A percentile compares a stretch with the other conserved stretches of the same genome.
These are phyloP conservation scores for Porphyridium purpureum DNA, from an alignment of 23 red algal species.

Conservation along the genomic window DNA sequence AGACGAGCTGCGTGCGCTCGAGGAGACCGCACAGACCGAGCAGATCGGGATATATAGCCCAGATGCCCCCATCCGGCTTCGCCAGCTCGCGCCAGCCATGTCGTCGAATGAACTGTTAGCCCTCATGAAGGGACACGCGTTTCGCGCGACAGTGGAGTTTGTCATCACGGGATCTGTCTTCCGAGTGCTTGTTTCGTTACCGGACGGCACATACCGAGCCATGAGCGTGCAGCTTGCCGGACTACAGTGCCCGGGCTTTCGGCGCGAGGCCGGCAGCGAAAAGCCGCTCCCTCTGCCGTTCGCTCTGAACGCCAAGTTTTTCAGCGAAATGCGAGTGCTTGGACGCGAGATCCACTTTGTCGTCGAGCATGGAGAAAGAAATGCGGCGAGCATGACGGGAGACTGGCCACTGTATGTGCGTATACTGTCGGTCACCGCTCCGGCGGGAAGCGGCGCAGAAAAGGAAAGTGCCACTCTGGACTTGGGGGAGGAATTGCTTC, in stretches of 20 bases:
- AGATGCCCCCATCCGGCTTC: constrained; percentile 9
- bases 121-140: constrained; percentile 7
- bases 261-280: constrained; percentile 9
- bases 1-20: constrained; percentile 30
- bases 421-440: too few species aligned
- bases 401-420: too few species aligned
- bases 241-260: constrained; percentile 66
- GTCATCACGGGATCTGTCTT: constrained; percentile 45
- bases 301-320: constrained; percentile 59
- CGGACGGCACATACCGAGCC: constrained; percentile 12
- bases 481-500: constrained; percentile 69
- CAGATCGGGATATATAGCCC: constrained; percentile 21
- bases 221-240: constrained; percentile 37
- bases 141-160: constrained; percentile 53
- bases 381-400: too few species aligned
- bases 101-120: constrained; percentile 4
- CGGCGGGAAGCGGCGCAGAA: too few species aligned
- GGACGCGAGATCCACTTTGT: constrained; percentile 37
- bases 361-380: constrained; percentile 37
- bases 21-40: constrained; percentile 37
- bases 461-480: constrained; percentile 24
- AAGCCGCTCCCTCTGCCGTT: constrained; percentile 30
- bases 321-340: constrained; percentile 46
- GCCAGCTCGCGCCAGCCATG: constrained; percentile 2
- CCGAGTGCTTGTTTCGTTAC: constrained; percentile 15